Conservation (phyloP, 371 early-diverging fungal genomes). For the Haplosporangium sp. region DNA sequence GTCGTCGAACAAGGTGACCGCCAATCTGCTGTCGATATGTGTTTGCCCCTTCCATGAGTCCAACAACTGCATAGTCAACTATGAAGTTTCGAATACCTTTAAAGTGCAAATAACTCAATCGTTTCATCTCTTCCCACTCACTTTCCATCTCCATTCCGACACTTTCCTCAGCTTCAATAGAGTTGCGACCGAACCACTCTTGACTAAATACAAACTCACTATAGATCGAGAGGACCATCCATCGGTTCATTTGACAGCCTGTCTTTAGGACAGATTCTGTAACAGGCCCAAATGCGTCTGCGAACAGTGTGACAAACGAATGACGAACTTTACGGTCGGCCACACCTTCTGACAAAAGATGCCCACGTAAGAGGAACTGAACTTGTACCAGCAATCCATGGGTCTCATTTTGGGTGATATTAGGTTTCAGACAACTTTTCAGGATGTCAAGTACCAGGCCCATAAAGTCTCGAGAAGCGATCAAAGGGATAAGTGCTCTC, state of each 20-base stretch:
- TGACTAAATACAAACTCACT: slow-evolving; percentile 66
- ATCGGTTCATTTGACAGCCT: slow-evolving; percentile 44
- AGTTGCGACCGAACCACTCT: slow-evolving; percentile 55
- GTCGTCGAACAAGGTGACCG: slow-evolving; percentile 60
- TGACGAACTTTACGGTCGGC: slow-evolving; percentile 43
- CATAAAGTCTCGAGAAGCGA: slow-evolving; percentile 59
- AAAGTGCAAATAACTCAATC: slow-evolving; percentile 31
- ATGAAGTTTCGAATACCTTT: slow-evolving; percentile 42
- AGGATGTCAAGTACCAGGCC: slow-evolving; percentile 58
- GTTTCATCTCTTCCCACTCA: slow-evolving; percentile 47
- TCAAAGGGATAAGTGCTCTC: slow-evolving; percentile 80
- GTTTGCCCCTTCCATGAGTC: slow-evolving; percentile 35
- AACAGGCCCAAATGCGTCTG: slow-evolving; percentile 38
- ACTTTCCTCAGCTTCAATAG: slow-evolving; percentile 16
- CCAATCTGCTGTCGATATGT: slow-evolving; percentile 58
- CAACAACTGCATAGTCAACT: slow-evolving; percentile 40
- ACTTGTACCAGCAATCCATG: slow-evolving; percentile 81
- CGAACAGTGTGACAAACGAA: slow-evolving; percentile 58
- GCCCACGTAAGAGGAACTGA: slow-evolving; percentile 70
- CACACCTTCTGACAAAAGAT: slow-evolving; percentile 60
- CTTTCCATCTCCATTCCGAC: slow-evolving; percentile 31
- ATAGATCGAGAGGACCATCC: slow-evolving; percentile 63
- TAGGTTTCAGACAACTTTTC: slow-evolving; percentile 46
- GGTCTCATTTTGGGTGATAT: slow-evolving; percentile 68
- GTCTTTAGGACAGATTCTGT: slow-evolving; percentile 38